Conservation (phyloP, 768 basidiomycete species). For the Tulasnella sp. region DNA sequence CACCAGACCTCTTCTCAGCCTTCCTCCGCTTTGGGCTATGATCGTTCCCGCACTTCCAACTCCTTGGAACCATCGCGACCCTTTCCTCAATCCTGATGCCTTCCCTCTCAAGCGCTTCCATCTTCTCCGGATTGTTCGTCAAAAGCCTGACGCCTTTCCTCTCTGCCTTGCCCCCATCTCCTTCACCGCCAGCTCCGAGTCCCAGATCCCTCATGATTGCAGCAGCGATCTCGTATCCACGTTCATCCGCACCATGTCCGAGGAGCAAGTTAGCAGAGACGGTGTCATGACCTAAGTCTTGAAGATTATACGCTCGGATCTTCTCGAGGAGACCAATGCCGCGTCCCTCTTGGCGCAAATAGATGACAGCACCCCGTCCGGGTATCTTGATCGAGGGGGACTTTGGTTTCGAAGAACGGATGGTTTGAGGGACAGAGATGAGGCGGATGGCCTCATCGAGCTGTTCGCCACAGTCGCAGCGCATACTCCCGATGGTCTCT, state of each 20-base stretch:
- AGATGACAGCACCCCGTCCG: slow-evolving; percentile 85
- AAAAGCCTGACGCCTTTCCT: slow-evolving; percentile 53
- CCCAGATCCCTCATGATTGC: slow-evolving; percentile 85
- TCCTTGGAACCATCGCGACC: slow-evolving; percentile 88
- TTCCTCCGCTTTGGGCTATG: background rate
- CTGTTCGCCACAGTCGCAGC: slow-evolving; percentile 98
- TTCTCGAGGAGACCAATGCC: slow-evolving; percentile 95
- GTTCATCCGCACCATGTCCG: slow-evolving; percentile 87
- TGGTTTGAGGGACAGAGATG: slow-evolving; percentile 58
- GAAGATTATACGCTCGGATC: slow-evolving; percentile 93
- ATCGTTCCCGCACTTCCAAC: slow-evolving; percentile 47
- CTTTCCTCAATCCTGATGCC: slow-evolving; percentile 72
- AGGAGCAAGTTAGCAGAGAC: slow-evolving; percentile 94
- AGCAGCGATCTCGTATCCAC: slow-evolving; percentile 83
- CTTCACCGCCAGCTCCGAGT: slow-evolving; percentile 34
- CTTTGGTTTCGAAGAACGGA: slow-evolving; percentile 27
- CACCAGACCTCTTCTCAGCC: slow-evolving; percentile 12
- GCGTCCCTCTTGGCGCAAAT: slow-evolving; percentile 93
- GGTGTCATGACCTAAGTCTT: slow-evolving; percentile 97
- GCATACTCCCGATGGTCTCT: slow-evolving; percentile 94
- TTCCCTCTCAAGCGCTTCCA: slow-evolving; percentile 74
- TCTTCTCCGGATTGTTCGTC: slow-evolving; percentile 98
- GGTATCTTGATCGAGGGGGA: slow-evolving; percentile 34
- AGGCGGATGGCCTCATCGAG: slow-evolving; percentile 92
- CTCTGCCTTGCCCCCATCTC: slow-evolving; percentile 1